Conservation (phyloP, 2,329 filamentous ascomycete species). For the Aspergillus fructus region DNA sequence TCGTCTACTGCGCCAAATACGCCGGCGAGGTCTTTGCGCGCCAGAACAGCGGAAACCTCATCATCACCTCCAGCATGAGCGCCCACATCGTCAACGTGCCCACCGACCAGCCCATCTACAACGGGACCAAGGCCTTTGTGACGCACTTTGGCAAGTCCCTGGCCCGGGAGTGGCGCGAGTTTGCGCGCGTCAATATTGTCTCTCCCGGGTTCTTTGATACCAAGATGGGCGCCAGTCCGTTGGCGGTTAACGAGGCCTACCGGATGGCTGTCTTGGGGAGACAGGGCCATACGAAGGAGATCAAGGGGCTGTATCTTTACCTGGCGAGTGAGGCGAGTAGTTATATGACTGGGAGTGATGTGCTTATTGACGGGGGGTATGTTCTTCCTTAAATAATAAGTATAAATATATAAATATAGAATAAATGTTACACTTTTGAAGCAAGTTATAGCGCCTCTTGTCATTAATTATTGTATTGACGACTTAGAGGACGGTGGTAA, state of each 20-base stretch:
- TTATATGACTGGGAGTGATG: slow-evolving; percentile 50
- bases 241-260: slow-evolving; percentile 45
- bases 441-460: too few species aligned
- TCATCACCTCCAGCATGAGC: slow-evolving; percentile 55
- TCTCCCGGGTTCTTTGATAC: slow-evolving; percentile 57
- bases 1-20: slow-evolving; percentile 47
- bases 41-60: slow-evolving; percentile 45
- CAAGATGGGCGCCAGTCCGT: slow-evolving; percentile 52
- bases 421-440: too few species aligned
- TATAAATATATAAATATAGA: too few species aligned
- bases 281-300: slow-evolving; percentile 36
- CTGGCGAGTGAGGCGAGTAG: slow-evolving; percentile 48
- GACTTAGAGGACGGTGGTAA: too few species aligned
- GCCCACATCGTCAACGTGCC: slow-evolving; percentile 54
- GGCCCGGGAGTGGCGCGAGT: slow-evolving; percentile 58
- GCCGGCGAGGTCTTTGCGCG: slow-evolving; percentile 45
- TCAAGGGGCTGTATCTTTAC: slow-evolving; percentile 45
- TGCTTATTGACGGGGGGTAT: slow-evolving; percentile 52
- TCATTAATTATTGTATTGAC: too few species aligned
- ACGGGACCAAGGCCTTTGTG: slow-evolving; percentile 56
- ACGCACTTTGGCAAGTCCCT: slow-evolving; percentile 58
- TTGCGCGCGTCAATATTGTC: slow-evolving; percentile 58
- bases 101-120: slow-evolving; percentile 57
- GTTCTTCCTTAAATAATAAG: slow-evolving; percentile 23
- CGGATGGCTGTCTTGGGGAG: slow-evolving; percentile 50